Percentiles rank a stretch among this genome's conserved stretches.
phyloP scores from a whole-genome alignment of 2,329 filamentous ascomycete species.

The Penicillium sclerotiorum region DNA sequence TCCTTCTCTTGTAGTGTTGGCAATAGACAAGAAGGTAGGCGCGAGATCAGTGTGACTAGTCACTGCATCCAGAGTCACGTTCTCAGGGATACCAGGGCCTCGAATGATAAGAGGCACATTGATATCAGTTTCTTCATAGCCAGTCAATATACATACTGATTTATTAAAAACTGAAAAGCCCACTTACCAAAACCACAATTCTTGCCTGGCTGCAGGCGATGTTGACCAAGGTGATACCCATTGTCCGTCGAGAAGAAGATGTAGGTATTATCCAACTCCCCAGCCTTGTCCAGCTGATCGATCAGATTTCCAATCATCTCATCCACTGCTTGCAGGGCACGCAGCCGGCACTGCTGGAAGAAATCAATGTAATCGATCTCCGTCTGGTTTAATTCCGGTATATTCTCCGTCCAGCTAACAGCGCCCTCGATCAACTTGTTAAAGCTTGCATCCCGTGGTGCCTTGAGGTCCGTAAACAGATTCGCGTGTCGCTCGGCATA shows the following conservation, averaged over 20 bases:
- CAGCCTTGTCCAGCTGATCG: conserved; percentile 41
- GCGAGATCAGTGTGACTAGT: conserved; percentile 67
- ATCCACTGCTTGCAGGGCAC: conserved; percentile 56
- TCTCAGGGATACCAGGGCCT: conserved; percentile 56
- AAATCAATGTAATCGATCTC: conserved; percentile 55
- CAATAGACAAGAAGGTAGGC: conserved; percentile 58
- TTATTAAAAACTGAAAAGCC: no score
- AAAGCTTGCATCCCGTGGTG: conserved; percentile 66
- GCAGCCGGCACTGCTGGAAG: conserved; percentile 53
- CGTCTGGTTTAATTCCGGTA: conserved; percentile 48
- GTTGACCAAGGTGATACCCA: conserved; percentile 62
- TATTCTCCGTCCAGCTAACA: conserved; percentile 48
- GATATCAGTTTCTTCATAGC: conserved; percentile 47
- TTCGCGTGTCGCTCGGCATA: conserved; percentile 59
- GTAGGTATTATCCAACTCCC: conserved; percentile 54
- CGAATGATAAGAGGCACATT: conserved; percentile 61
- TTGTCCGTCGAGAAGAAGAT: conserved; percentile 64
- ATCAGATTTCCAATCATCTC: conserved; percentile 54
- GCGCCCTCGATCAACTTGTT: conserved; percentile 55
- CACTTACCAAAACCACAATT: conserved; percentile 57
- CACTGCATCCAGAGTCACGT: conserved; percentile 48
- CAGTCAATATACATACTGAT: not conserved
- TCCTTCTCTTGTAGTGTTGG: conserved; percentile 45
- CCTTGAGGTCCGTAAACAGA: conserved; percentile 59
- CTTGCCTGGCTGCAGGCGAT: conserved; percentile 60